Evolutionary conservation across 768 basidiomycete genomes (phyloP).

Genomic region (Lentinula guzmanii): DNA sequence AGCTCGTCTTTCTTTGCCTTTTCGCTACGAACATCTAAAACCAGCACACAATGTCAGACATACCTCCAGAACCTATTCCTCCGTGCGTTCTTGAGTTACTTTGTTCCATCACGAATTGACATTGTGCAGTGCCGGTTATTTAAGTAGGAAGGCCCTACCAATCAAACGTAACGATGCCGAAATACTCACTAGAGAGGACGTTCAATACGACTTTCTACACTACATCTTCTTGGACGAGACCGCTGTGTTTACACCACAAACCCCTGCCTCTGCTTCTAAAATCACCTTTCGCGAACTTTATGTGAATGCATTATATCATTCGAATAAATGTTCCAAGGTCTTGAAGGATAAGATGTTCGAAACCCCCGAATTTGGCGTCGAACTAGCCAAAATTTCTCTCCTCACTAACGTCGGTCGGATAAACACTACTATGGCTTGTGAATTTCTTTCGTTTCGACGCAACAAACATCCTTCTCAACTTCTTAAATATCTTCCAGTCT

Average conservation of each 20-base stretch:
- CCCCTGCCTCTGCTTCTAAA: constrained; percentile 35
- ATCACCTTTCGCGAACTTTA: constrained; percentile 82
- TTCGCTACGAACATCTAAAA: constrained; percentile 26
- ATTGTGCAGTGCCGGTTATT: constrained; percentile 43
- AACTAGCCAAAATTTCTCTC: constrained; percentile 78
- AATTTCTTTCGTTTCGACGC: constrained; percentile 19
- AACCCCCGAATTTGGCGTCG: constrained; percentile 69
- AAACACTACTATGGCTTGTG: constrained; percentile 89
- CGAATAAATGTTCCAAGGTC: constrained; percentile 80
- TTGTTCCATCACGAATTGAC: constrained; percentile 8
- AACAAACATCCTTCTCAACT: not conserved
- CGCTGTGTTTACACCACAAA: constrained; percentile 66
- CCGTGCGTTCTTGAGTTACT: constrained; percentile 36
- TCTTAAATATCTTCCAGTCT: constrained; percentile 43
- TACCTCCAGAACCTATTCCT: constrained; percentile 41
- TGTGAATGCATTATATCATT: constrained; percentile 73
- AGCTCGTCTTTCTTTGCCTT: constrained; percentile 16
- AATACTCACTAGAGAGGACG: constrained; percentile 75
- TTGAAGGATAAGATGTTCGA: constrained; percentile 86
- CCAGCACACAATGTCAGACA: not conserved
- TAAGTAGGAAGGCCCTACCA: constrained; percentile 59
- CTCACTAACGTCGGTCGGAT: constrained; percentile 87
- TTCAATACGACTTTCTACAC: constrained; percentile 81
- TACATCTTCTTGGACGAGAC: constrained; percentile 70
- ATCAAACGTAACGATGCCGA: constrained; percentile 83